Evolutionary conservation across 805 yeast genomes (phyloP), one percentile per base, ranked within the genome.

Genomic region (Candida nitratophila): DNA sequence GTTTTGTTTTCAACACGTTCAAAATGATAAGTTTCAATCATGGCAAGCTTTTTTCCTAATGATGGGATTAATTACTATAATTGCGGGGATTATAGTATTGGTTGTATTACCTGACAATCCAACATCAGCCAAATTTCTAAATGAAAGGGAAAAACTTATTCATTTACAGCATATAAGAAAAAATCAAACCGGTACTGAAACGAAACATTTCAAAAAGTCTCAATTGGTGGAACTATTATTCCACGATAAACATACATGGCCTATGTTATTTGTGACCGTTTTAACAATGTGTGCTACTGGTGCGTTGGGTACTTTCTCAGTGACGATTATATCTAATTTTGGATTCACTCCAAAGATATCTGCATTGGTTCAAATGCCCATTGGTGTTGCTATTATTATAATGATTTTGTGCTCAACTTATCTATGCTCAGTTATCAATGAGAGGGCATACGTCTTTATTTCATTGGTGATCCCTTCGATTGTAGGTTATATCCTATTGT

Each of bases 1-100:
- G 1, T 79, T 78, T 51, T 83, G 81, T n/a, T 60, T 77, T 40
- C 52, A 48, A 22, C 76, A 59, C 71, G 63, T 26, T 61, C 14
- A 12, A 41, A 43, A 38, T 27, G 31, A 24, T 12, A 41, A 69
- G 15, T 60, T 79, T 5, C 66, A 60, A 3, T 68, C 81, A 3
- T 85, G 90, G 90, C 78, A 75, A 54, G 56, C 76, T 15, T 57
- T 81, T 3, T 84, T 73, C 55, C 62, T 84, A 40, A 65, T 81
- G 27, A 71, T 76, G 36, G 95, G 93, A 14, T 56, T 69, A 7
- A 67, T 78, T 45, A 81, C 87, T 2, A 58, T 81, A 5, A 53
- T 73, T 14, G 53, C 77, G 15, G 85, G 84, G 7, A 43, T 73
- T 11, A 43, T 70, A 9, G 66, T 78, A 46, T 58, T 60, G 37